A percentile compares a stretch with the other conserved stretches of the same genome.
Evolutionary conservation across 2,329 filamentous ascomycete genomes (phyloP).

Genomic region (Scleromitrula shiraiana): DNA sequence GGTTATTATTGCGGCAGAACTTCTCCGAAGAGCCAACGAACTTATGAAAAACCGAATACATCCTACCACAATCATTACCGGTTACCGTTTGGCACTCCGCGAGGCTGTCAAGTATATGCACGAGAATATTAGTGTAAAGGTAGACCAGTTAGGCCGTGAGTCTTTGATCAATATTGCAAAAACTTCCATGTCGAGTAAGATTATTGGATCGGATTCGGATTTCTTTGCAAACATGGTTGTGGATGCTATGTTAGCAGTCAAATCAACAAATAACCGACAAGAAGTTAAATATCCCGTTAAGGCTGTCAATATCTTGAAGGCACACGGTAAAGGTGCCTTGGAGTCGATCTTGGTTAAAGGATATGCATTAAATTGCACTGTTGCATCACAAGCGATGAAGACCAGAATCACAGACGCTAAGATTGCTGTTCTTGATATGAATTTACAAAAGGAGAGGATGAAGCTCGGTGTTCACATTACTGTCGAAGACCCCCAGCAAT

Average conservation of each 20-base stretch:
- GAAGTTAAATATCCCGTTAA: conserved; percentile 98
- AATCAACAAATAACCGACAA: conserved; percentile 80
- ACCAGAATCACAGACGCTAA: conserved; percentile 89
- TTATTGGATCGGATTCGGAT: conserved; percentile 89
- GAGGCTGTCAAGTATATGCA: conserved; percentile 99
- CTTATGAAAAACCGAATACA: conserved; percentile 99
- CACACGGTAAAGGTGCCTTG: conserved; percentile 83
- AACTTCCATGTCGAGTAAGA: conserved; percentile 99
- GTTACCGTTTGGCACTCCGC: conserved; percentile 87
- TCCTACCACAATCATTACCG: conserved; percentile 97
- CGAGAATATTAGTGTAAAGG: conserved; percentile 94
- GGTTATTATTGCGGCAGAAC: conserved; percentile 92
- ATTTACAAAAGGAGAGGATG: conserved; percentile 98
- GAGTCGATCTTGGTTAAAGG: conserved; percentile 92
- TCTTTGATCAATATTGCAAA: conserved; percentile 92
- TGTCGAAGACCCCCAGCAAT: conserved; percentile 90
- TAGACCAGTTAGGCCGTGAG: conserved; percentile 83
- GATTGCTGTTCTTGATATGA: conserved; percentile 96
- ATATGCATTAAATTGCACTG: conserved; percentile 97
- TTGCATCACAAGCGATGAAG: conserved; percentile 96
- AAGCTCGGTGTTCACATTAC: conserved; percentile 98
- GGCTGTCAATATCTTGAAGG: conserved; percentile 97
- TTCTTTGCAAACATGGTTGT: conserved; percentile 98
- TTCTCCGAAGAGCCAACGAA: conserved; percentile 89
- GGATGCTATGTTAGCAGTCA: conserved; percentile 91